Evolutionary conservation across 768 basidiomycete species (phyloP).

Genomic region (Mycena haematopus): DNA sequence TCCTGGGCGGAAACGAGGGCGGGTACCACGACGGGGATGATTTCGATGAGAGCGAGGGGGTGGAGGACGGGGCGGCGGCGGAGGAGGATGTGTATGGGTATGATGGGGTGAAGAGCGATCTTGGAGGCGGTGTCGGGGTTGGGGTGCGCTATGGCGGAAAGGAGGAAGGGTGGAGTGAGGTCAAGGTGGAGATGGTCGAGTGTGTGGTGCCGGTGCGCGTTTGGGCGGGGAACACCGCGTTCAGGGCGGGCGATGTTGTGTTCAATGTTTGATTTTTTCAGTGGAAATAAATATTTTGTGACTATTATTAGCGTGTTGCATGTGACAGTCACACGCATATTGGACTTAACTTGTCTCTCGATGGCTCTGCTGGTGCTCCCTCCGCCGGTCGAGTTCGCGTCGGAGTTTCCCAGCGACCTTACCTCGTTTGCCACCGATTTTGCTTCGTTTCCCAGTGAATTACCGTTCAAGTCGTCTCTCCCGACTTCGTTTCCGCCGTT

Average conservation of each 20-base stretch:
- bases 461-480: neutral
- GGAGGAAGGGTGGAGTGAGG: constrained; percentile 71
- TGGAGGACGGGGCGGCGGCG: constrained; percentile 37
- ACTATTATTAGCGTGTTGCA: too few relatives aligned
- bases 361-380: constrained; percentile 18
- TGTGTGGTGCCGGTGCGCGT: constrained; percentile 91
- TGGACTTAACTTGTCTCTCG: neutral
- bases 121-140: constrained; percentile 56
- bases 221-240: constrained; percentile 90
- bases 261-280: constrained; percentile 63
- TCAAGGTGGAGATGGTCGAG: constrained; percentile 86
- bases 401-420: neutral
- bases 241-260: constrained; percentile 78
- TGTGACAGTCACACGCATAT: too few relatives aligned
- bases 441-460: neutral
- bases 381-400: constrained; percentile 3
- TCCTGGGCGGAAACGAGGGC: constrained; percentile 45
- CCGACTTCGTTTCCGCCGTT: neutral
- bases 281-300: too few relatives aligned
- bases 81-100: constrained; percentile 42
- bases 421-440: neutral
- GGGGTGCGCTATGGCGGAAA: constrained; percentile 58
- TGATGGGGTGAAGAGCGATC: constrained; percentile 56
- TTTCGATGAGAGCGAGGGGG: constrained; percentile 44
- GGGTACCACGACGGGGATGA: constrained; percentile 67